Base-by-base conservation (phyloP, 208 protist species). In the Trypanosoma conorhini region DNA sequence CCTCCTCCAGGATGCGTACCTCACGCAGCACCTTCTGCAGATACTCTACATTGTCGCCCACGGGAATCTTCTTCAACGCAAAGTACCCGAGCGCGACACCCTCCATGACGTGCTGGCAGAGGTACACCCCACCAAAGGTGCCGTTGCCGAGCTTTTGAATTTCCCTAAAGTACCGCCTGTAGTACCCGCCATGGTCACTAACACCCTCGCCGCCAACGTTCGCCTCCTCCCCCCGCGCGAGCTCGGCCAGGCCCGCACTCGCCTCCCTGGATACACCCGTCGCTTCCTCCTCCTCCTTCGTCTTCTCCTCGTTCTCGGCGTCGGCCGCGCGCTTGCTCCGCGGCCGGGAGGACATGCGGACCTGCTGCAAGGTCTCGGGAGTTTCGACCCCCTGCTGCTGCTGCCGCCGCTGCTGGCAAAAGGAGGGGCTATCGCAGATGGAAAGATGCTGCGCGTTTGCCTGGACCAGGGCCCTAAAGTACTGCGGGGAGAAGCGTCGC, bases 61-160 rank as follows among this genome's bases (percentile, higher is more conserved):
- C 86, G 7, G 92, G 92, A 42, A 97, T 90, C 76, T 97, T 97
- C 74, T 97, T 97, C n/a, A 97, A 67, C 35, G 92, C 92, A 67
- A 94, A 97, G 60, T 80, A 80, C 17, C 92, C 92, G 2, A 97
- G 80, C 57, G 83, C 69, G 17, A 91, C 76, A 67, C 88, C 86
- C 61, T 89, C 85, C 82, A 97, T 83, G 0, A 94, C 67, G 77
- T 97, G 92, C 61, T 88, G 81, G 66, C 89, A 95, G 46, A 95
- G 80, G 71, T 91, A 97, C 17, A 97, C 92, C 22, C 87, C 89
- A 24, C 92, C 92, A 81, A 85, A 97, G 64, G 83, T 87, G 28
- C 92, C 92, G 51, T 83, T 88, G 44, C 89, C 89, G 24, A 97
- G 79, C 70, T 94, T 91, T 50, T 85, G 77, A 35, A 93, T 79